Evolutionary conservation across 169 alveolate species (phyloP), one percentile per base, ranked within the genome.

Genomic region (Prorocentrum cordatum): DNA sequence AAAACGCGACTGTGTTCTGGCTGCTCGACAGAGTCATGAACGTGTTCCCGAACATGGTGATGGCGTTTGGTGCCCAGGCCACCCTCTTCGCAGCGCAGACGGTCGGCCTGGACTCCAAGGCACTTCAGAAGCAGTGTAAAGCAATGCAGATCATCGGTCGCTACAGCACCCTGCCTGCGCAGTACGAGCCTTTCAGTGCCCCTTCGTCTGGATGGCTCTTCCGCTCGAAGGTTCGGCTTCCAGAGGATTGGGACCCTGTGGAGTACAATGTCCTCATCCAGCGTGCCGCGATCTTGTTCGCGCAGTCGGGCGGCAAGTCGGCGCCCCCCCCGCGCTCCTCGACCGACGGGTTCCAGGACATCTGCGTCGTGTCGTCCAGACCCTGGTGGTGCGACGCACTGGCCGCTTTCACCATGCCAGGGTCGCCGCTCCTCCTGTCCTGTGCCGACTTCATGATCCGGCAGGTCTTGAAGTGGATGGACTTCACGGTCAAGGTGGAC

Each of bases 391-490:
- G n/a, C n/a, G n/a, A n/a, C n/a, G n/a, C n/a, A n/a, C n/a, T n/a
- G n/a, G n/a, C n/a, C n/a, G n/a, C n/a, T n/a, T n/a, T n/a, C n/a
- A n/a, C n/a, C n/a, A n/a, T n/a, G n/a, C n/a, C n/a, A n/a, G n/a
- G n/a, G n/a, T n/a, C n/a, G n/a, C 6, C n/a, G n/a, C n/a, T n/a
- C n/a, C n/a, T n/a, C n/a, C n/a, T n/a, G n/a, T n/a, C n/a, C n/a
- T n/a, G n/a, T n/a, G 73, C 87, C 10, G 87, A 72, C 59, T 77
- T 77, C 31, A 73, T 77, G 45, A 73, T 77, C 29, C 72, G 87
- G 6, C 50, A 47, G 87, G 87, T 61, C 22, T 45, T 77, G 47
- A 59, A 73, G n/a, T 77, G 87, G 87, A 3, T 58, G 64, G 35
- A 66, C 87, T 73, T 77, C 24, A 36, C 62, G 2, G 87, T 77